Evolutionary conservation across 805 yeast genomes (phyloP), one percentile per base, ranked within the genome.

Genomic region (Candida schatavii): DNA sequence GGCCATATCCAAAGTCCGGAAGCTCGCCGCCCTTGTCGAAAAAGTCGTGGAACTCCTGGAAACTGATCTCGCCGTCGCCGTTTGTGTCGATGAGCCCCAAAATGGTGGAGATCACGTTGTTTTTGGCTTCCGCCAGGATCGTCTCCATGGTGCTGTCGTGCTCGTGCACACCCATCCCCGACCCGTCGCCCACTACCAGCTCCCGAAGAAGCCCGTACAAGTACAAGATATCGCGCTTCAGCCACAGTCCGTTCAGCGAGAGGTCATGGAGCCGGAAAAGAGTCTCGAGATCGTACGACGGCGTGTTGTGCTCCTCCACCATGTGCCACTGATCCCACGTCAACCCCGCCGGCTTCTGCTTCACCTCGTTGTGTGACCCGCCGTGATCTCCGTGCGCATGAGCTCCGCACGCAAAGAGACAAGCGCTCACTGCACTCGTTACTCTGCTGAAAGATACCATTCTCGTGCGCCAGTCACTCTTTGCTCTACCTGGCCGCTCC

Each of bases 1-100:
- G 90, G 23, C 97, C 98, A 45, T 83, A 81, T 6, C 96, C 95
- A 59, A 90, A 80, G 61, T 91, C 97, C 1, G 97, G 97, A 56
- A 91, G 77, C 47, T 78, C 77, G 1, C 85, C 83, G 6, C 95
- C 95, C 10, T 61, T 64, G 2, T 61, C 60, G 6, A 77, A 73
- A 61, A 77, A 90, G 11, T 64, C 66, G 34, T 79, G 52, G 82
- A 89, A 91, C 57, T 88, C 96, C 6, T 80, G 80, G 41, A 77
- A 61, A 4, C 81, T 68, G 7, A 91, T 74, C 39, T 67, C 68
- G 1, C 85, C 85, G 57, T 88, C 90, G 10, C 69, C 61, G 56
- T 89, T 71, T 0, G 73, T 66, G 61, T 88, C 96, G 40, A 88
- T 66, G 48, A 88, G 54, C 7, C 49, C 59, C 57, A 88, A 64